These are phyloP conservation scores for Wallacemonas sp. DNA, from an alignment of 208 protist species.

Conservation along the genomic window DNA sequence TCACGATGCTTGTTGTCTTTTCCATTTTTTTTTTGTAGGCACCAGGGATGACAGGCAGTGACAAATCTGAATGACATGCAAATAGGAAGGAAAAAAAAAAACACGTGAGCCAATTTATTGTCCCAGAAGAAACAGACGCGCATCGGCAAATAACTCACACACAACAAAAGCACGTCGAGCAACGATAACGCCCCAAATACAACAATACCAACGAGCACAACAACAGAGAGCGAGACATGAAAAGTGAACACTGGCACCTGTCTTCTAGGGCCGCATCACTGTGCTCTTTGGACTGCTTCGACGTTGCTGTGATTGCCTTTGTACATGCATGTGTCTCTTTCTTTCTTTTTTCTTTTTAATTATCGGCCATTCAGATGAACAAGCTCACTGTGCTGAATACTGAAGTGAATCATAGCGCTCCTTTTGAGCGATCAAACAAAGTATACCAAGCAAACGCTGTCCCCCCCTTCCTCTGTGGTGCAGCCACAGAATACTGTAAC, in stretches of 20 bases:
- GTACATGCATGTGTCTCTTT: neutral
- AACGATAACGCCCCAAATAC: neutral
- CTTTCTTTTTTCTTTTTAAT: constrained; percentile 17
- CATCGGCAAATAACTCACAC: no score
- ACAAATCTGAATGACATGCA: neutral
- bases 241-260: neutral
- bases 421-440: constrained; percentile 17
- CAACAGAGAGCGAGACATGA: neutral
- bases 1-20: constrained; percentile 10
- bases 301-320: no score
- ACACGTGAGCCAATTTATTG: neutral
- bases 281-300: no score
- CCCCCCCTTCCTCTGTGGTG: no score
- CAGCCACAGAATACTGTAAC: no score
- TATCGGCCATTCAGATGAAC: constrained; percentile 6
- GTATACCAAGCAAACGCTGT: neutral
- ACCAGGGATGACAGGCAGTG: constrained; percentile 14
- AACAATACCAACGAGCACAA: neutral
- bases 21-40: constrained; percentile 18
- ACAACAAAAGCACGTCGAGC: neutral
- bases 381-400: constrained; percentile 10
- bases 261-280: no score
- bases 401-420: constrained; percentile 10
- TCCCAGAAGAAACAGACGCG: no score
- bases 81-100: no score